Base-by-base conservation (phyloP, 106 monocot species). In the Chionographis japonica region DNA sequence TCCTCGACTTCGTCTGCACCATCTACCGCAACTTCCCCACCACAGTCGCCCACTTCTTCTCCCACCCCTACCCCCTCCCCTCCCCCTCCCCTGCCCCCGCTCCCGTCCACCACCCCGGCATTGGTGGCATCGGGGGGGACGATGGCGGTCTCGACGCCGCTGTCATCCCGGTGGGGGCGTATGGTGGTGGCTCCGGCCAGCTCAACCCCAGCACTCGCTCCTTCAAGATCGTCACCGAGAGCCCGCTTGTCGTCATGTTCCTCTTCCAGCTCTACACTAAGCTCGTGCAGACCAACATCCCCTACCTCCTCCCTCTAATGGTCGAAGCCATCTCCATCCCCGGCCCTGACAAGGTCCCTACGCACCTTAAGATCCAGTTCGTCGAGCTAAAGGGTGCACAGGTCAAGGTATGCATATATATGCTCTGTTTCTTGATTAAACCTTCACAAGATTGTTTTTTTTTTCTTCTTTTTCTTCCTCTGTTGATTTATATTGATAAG, bases 161-260 rank as follows among this genome's bases (percentile, higher is more conserved):
- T 20, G 76, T 67, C 37, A 68, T 63, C 4, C 4, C 62, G 4
- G 51, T 38, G 12, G 17, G 27, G 14, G 49, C 70, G 17, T 77
- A 70, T 58, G 54, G 35, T 2, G 76, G 74, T 1, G 74, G 71
- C 2, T n/a, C 76, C 0, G 93, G 87, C 46, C 98, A 87, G 77
- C 82, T 98, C 4, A 93, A 98, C 60, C 98, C 92, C 3, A 98
- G 98, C 59, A 85, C 85, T 0, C 69, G 93, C 55, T 93, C 93
- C 12, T 93, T 98, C 72, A 98, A 98, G 74, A 98, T 98, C 19
- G 90, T 98, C n/a, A 93, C 92, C 0, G 98, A 98, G 83, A 89
- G 92, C 42, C 98, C 98, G 15, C 80, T 98, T 0, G 93, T 98
- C n/a, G 93, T 98, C 9, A 92, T 98, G 93, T 98, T 98, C 70